These are phyloP conservation scores for Mikania micrantha DNA, from an alignment of 129 eudicot genomes.

Conservation along the genomic window DNA sequence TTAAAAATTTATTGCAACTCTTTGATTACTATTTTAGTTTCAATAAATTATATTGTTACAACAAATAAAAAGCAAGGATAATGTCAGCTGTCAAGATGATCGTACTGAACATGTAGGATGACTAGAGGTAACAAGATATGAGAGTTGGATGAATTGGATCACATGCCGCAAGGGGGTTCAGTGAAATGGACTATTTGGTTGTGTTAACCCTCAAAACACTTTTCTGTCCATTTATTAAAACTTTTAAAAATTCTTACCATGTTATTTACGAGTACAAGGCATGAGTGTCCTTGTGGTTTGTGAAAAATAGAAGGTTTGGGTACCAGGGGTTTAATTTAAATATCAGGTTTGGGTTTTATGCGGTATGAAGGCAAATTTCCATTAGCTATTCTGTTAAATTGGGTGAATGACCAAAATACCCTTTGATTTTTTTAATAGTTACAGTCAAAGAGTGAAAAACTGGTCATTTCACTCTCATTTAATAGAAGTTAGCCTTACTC, in stretches of 20 bases:
- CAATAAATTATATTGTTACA: not conserved
- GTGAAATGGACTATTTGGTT: not conserved
- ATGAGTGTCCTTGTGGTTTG: too few species aligned
- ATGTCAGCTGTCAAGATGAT: not conserved
- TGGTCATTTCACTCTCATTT: too few species aligned
- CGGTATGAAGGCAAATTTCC: too few species aligned
- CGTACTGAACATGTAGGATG: not conserved
- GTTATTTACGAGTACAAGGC: not conserved
- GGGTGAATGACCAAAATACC: too few species aligned
- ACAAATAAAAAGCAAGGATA: not conserved
- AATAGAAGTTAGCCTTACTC: too few species aligned
- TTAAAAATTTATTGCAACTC: not conserved
- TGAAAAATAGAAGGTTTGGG: too few species aligned
- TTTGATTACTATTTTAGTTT: not conserved
- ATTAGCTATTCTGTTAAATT: too few species aligned
- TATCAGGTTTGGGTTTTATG: too few species aligned
- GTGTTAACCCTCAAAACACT: not conserved
- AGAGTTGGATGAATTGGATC: not conserved
- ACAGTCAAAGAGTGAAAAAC: too few species aligned
- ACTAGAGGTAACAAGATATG: not conserved
- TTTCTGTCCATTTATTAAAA: not conserved
- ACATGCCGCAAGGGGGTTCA: not conserved
- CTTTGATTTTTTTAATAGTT: too few species aligned
- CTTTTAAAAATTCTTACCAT: not conserved
- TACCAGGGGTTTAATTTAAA: too few species aligned